Evolutionary conservation across 176 grass and related monocot genomes (phyloP), one percentile per base, ranked within the genome.

Genomic region (Phragmites australis): DNA sequence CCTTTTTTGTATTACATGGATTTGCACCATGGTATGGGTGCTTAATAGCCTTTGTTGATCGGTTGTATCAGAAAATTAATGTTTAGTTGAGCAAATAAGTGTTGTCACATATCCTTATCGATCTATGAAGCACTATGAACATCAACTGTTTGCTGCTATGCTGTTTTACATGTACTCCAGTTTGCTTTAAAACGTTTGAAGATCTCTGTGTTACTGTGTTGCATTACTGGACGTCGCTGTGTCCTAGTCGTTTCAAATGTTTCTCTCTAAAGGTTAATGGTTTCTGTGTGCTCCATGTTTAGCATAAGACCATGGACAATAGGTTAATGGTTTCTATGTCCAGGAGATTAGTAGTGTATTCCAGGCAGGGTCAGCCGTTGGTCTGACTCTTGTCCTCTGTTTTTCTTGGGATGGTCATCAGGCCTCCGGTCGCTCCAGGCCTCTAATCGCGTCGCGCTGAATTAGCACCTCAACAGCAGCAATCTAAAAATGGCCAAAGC

Each of bases 401-500:
- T 65, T 39, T 43, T 44, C 69, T 66, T 43, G 27, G 65, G 64
- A n/a, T 80, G 67, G 68, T 32, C 42, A 11, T 69, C 13, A 15
- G 18, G 30, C 65, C 79, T 65, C 21, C 44, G 59, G 57, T 49
- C 68, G 31, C 82, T 86, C 80, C 37, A 42, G 32, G 48, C 89
- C 62, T 62, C 79, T 63, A 27, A 43, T 86, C 41, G 45, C 39
- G 19, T 29, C 1, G 42, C 5, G 34, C 74, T 79, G 68, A 79
- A 65, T 51, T 84, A 52, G 43, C 45, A 1, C 23, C 32, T n/a
- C 22, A 23, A 16, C 42, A 29, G 14, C 34, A 37, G 25, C 47
- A 7, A 21, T 29, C 83, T 87, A 83, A 90, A 83, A 78, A 79
- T 87, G 80, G 84, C 29, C 14, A 58, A 47, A 29, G 7, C 1